Percentiles rank a stretch among this genome's conserved stretches.
These are phyloP conservation scores for Eurotiales sp. DNA, from an alignment of 2,329 filamentous ascomycete species.

Conservation along the genomic window DNA sequence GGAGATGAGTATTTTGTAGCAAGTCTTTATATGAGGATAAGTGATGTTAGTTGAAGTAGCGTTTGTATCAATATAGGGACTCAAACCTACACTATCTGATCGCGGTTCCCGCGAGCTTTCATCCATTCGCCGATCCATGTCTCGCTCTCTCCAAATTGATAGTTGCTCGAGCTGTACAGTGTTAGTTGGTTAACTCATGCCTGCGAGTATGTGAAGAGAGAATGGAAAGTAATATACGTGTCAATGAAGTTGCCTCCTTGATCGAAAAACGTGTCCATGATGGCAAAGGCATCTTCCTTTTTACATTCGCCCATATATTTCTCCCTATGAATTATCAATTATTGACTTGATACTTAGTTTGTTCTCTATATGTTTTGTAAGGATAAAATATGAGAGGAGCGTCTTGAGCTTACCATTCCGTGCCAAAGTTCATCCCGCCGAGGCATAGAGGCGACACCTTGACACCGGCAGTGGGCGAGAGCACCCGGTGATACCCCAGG, in stretches of 20 bases:
- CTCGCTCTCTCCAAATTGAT: slow-evolving; percentile 63
- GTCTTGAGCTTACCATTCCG: slow-evolving; percentile 30
- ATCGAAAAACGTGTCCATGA: slow-evolving; percentile 64
- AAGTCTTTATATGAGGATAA: slow-evolving; percentile 40
- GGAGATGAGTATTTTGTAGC: slow-evolving; percentile 66
- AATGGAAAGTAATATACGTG: slow-evolving; percentile 35
- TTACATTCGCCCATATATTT: slow-evolving; percentile 61
- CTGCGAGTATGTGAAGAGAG: not conserved
- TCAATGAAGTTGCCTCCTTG: slow-evolving; percentile 72
- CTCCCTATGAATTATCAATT: slow-evolving; percentile 21
- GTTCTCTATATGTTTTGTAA: too few relatives aligned
- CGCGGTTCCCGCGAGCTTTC: slow-evolving; percentile 58
- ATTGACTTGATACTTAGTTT: too few relatives aligned
- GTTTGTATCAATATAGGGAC: not conserved
- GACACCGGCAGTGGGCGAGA: slow-evolving; percentile 63
- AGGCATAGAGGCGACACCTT: slow-evolving; percentile 59
- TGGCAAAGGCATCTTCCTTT: slow-evolving; percentile 58
- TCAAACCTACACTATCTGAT: slow-evolving; percentile 55
- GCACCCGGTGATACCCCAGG: slow-evolving; percentile 61
- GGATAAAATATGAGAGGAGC: not conserved
- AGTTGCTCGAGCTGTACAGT: slow-evolving; percentile 53
- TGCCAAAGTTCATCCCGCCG: slow-evolving; percentile 36
- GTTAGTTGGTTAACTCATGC: not conserved
- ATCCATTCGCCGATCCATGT: slow-evolving; percentile 69
- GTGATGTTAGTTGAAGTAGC: too few relatives aligned